Percentiles rank a stretch among this genome's conserved stretches.
These are phyloP conservation scores for Evansstolkia leycettana DNA, from an alignment of 495 filamentous ascomycete genomes.

Conservation along the genomic window DNA sequence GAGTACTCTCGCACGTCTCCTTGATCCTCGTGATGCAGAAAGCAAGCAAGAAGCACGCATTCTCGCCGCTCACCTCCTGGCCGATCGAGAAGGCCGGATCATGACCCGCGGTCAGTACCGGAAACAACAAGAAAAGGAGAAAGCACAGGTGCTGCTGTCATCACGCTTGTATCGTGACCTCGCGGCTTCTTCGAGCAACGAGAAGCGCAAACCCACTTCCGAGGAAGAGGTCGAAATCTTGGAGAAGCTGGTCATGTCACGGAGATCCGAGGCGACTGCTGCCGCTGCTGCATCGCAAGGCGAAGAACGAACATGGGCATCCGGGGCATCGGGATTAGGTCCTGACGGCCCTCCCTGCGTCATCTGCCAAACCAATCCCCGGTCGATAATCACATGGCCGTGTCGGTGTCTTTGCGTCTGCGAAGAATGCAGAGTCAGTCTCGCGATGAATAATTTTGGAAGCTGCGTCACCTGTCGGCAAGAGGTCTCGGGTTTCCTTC, in stretches of 20 bases:
- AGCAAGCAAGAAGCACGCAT: constrained; percentile 70
- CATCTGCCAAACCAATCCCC: constrained; percentile 76
- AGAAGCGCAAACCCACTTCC: constrained; percentile 34
- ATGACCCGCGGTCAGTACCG: constrained; percentile 72
- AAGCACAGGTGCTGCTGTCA: constrained; percentile 50
- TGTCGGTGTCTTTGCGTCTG: constrained; percentile 89
- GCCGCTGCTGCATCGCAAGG: constrained; percentile 7
- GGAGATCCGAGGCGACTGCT: constrained; percentile 22
- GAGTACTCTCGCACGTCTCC: constrained; percentile 60
- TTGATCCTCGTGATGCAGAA: constrained; percentile 67
- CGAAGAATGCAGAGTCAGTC: constrained; percentile 84
- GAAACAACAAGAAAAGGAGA: constrained; percentile 49
- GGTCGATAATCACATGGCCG: constrained; percentile 91
- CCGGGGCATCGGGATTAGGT: constrained; percentile 59
- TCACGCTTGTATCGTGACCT: constrained; percentile 15
- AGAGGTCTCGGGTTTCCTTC: constrained; percentile 73
- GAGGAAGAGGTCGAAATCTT: constrained; percentile 73
- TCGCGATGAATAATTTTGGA: constrained; percentile 94
- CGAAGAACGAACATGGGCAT: constrained; percentile 41
- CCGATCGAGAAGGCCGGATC: constrained; percentile 38
- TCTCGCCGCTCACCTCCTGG: constrained; percentile 66
- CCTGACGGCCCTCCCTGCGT: constrained; percentile 77
- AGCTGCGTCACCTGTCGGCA: constrained; percentile 88
- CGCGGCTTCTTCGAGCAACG: constrained; percentile 6
- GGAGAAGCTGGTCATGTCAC: constrained; percentile 67